Evolutionary conservation across 805 yeast genomes (phyloP).

Genomic region (Candida caryicola): DNA sequence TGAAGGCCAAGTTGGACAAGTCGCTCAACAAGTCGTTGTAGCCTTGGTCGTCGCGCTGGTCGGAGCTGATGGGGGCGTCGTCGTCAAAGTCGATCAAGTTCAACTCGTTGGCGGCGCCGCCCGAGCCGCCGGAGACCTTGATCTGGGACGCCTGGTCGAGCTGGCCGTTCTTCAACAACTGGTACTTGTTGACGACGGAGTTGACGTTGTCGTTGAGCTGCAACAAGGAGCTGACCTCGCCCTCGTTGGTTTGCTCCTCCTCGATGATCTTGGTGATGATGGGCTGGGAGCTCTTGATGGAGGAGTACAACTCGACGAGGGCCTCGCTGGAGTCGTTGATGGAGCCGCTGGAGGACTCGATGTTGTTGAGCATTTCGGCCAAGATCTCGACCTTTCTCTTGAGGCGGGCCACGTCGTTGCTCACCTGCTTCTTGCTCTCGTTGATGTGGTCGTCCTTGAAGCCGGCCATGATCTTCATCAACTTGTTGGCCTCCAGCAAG

Average conservation of each 20-base stretch:
- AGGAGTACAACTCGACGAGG: conserved; percentile 67
- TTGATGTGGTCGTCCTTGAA: conserved; percentile 79
- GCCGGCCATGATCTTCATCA: conserved; percentile 98
- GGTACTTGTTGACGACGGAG: conserved; percentile 63
- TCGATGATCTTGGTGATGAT: conserved; percentile 79
- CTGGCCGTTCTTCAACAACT: conserved; percentile 63
- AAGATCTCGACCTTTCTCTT: conserved; percentile 83
- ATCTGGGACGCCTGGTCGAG: conserved; percentile 37
- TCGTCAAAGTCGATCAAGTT: conserved; percentile 46
- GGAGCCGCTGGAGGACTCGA: conserved; percentile 39
- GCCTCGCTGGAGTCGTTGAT: conserved; percentile 63
- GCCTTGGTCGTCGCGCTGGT: conserved; percentile 36
- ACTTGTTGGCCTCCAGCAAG: conserved; percentile 89
- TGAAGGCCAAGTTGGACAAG: conserved; percentile 59
- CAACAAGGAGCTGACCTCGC: conserved; percentile 61
- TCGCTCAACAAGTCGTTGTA: conserved; percentile 74
- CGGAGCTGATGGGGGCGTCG: conserved; percentile 33
- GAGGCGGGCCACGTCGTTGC: conserved; percentile 79
- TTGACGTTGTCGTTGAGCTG: conserved; percentile 74
- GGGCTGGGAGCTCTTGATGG: conserved; percentile 83
- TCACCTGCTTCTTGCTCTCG: conserved; percentile 73
- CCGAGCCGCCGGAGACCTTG: conserved; percentile 22
- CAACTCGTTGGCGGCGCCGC: conserved; percentile 26
- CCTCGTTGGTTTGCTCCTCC: conserved; percentile 72
- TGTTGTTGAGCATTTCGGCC: conserved; percentile 74